Conservation (phyloP, 768 basidiomycete species). For the Candolleomyces eurysporus region DNA sequence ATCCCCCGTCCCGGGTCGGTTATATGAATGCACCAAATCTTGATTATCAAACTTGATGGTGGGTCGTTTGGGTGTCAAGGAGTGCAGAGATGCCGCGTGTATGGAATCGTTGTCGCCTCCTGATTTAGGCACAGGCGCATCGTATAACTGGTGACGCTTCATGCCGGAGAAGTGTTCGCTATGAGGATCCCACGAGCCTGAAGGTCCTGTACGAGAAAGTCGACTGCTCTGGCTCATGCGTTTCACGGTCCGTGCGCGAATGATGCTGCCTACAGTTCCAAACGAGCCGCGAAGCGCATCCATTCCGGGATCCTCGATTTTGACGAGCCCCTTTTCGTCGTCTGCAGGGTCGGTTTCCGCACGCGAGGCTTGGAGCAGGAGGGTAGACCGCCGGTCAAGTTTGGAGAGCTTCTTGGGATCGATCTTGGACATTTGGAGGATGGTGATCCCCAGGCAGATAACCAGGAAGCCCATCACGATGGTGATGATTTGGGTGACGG, state of each 20-base stretch:
- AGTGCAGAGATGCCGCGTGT: constrained; percentile 32
- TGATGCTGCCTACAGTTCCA: constrained; percentile 88
- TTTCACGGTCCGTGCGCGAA: constrained; percentile 60
- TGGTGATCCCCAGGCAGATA: constrained; percentile 89
- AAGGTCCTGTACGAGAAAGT: constrained; percentile 19
- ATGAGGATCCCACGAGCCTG: not conserved
- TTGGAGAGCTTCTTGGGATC: constrained; percentile 77
- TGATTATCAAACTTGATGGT: constrained; percentile 77
- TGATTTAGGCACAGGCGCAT: constrained; percentile 69
- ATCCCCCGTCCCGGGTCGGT: constrained; percentile 49
- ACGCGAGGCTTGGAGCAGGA: constrained; percentile 85
- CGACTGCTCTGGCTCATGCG: constrained; percentile 49
- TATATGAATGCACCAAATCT: constrained; percentile 76
- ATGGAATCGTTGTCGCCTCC: constrained; percentile 36
- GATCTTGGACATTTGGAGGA: constrained; percentile 94
- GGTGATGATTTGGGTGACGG: constrained; percentile 78
- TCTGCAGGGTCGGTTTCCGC: constrained; percentile 57
- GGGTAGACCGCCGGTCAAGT: constrained; percentile 87
- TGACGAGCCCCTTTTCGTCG: constrained; percentile 59
- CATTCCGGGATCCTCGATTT: constrained; percentile 87
- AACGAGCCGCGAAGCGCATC: constrained; percentile 90
- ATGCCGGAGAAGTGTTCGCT: constrained; percentile 42
- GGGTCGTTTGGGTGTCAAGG: constrained; percentile 36
- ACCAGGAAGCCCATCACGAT: constrained; percentile 90
- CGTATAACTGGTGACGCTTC: constrained; percentile 83